These are phyloP conservation scores for Aspergillus taichungensis DNA, from an alignment of 495 filamentous ascomycete species.

Conservation along the genomic window DNA sequence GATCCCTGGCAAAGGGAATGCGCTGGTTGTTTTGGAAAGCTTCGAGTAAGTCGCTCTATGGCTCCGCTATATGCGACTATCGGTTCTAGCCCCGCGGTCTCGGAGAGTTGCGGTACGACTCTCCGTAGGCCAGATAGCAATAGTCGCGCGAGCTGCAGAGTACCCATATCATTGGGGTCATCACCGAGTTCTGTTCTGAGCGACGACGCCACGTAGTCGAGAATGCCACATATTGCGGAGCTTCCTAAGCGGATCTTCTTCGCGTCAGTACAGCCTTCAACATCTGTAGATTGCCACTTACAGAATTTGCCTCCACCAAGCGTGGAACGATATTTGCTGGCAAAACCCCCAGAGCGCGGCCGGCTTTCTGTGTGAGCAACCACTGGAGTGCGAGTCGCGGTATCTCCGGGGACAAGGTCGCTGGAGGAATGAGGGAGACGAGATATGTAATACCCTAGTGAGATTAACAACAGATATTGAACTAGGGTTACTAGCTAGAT, in stretches of 20 bases:
- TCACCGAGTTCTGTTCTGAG: conserved; percentile 7
- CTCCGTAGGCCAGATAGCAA: conserved; percentile 19
- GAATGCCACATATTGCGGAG: conserved; percentile 12
- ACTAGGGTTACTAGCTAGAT: not conserved
- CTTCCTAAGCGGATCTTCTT: conserved; percentile 15
- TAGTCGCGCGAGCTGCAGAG: conserved; percentile 15
- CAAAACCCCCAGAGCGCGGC: conserved; percentile 12
- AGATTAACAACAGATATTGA: conserved; percentile 7
- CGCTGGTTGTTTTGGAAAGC: conserved; percentile 13
- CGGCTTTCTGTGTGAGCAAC: conserved; percentile 22
- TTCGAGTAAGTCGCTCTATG: conserved; percentile 13
- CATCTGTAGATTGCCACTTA: conserved; percentile 7
- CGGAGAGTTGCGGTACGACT: conserved; percentile 2
- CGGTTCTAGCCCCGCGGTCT: conserved; percentile 4
- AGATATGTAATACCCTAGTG: conserved; percentile 32
- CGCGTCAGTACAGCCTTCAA: conserved; percentile 1
- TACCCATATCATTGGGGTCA: conserved; percentile 3
- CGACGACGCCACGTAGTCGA: conserved; percentile 17
- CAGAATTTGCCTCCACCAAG: conserved; percentile 16
- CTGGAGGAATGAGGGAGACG: conserved; percentile 18
- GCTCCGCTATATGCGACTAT: conserved; percentile 6
- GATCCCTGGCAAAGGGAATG: conserved; percentile 14
- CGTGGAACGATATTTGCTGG: conserved; percentile 16
- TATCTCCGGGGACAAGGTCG: conserved; percentile 18
- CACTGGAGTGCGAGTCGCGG: conserved; percentile 14